Base-by-base conservation (phyloP, 2,329 filamentous ascomycete species). In the Aureobasidium sp. region DNA sequence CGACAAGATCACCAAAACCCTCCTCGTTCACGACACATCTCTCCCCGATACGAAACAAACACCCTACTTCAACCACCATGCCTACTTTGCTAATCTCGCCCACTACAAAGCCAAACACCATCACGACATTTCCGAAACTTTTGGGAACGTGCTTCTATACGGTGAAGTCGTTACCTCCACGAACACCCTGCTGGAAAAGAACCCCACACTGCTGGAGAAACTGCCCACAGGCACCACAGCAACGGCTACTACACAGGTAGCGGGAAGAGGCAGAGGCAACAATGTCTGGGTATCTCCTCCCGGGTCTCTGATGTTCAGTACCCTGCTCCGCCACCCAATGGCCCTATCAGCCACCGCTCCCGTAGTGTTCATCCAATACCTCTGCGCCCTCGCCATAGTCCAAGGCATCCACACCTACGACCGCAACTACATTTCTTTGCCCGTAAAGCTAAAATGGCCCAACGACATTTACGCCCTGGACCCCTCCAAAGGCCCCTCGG, bases 231-330 rank as follows among this genome's bases (percentile, higher is more conserved):
- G 94, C n/a, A 91, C 96, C 72, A 96, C 92, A 0, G 80, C 90
- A 12, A 88, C 89, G 0, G 93, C 94, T 0, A 94, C 91, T 0
- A 91, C 88, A 0, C 93, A 97, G 73, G 80, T 97, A 7, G 90
- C 92, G 0, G 94, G 88, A 8, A 86, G 94, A 41, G 94, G 94
- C 8, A 87, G 94, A 11, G 94, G 94, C 4, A 87, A 83, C 36
- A 99, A 99, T 69, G 90, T 97, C 64, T 99, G 94, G 94, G 86
- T 99, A 5, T 91, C 92, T 0, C 94, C 94, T 0, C 84, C 89
- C 0, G 94, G 94, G 0, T 86, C 85, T 39, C 81, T 97, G 6
- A 88, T 97, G 72, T 94, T 96, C 76, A 96, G 91, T 11, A 91
- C 88, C 0, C 85, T 95, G 42, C 85, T 99, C 67, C 89, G 90